Base-by-base conservation (phyloP, 495 filamentous ascomycete species). In the Aspergillus steynii region DNA sequence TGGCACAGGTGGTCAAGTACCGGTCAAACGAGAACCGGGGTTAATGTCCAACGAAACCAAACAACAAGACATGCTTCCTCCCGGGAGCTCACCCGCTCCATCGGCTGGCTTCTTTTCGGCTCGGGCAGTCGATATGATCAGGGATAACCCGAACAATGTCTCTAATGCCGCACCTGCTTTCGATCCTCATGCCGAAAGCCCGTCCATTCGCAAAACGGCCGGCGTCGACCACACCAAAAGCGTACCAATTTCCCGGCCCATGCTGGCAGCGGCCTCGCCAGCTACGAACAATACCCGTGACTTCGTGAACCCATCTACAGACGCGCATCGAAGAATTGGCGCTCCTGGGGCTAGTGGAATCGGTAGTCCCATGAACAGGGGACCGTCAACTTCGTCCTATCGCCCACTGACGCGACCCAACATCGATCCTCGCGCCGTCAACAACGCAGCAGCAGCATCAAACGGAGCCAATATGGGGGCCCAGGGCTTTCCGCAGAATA, bases 141-240 rank as follows among this genome's bases (percentile, higher is more conserved):
- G 76, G 28, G 81, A 81, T 27, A 77, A 80, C 29, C 73, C 80
- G n/a, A 73, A 77, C 47, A 20, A 20, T 20, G 20, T 20, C 20
- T 68, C 66, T 2, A 74, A 79, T 4, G 55, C 74, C 5, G 78
- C 85, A 15, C 82, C 81, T 7, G 82, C 84, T 53, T 97, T 96
- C 73, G 90, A 97, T 68, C 92, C 92, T 3, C 85, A 88, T 58
- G 81, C 86, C 4, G 92, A 96, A 64, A 93, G 89, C 61, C 91
- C 93, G 0, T 92, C 91, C 0, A 94, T 96, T 60, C 87, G 90
- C 32, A 92, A 94, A 67, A 96, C 93, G 3, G 87, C 89, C 0
- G 93, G 93, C n/a, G 82, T 97, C 51, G 92, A 96, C 63, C 90
- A 95, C 65, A 86, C 77, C 29, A 88, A 85, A 56, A 89, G 85